A percentile compares a stretch with the other conserved stretches of the same genome.
These are phyloP conservation scores for Neofusicoccum umdonicola DNA, from an alignment of 2,329 filamentous ascomycete genomes.

Conservation along the genomic window DNA sequence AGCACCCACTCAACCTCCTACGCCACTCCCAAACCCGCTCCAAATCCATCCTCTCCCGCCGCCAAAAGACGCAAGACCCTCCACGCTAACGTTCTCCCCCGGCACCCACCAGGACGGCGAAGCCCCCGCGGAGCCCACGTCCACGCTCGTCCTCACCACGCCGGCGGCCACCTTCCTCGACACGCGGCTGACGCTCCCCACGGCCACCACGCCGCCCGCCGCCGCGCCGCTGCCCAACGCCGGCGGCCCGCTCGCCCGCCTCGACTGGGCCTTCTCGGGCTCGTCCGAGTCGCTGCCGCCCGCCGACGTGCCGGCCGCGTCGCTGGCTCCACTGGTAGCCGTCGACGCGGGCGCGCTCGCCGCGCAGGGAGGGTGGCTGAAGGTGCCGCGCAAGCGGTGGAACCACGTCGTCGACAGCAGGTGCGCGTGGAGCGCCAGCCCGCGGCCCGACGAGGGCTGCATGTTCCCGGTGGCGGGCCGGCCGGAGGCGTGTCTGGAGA, in stretches of 20 bases:
- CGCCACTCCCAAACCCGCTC: no score
- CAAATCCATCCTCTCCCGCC: not conserved
- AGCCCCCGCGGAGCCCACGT: slow-evolving; percentile 57
- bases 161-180: slow-evolving; percentile 60
- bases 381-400: slow-evolving; percentile 45
- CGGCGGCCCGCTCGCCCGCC: slow-evolving; percentile 29
- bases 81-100: no score
- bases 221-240: slow-evolving; percentile 22
- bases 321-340: slow-evolving; percentile 2
- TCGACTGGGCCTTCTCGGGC: slow-evolving; percentile 68
- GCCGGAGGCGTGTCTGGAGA: slow-evolving; percentile 49
- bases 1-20: no score
- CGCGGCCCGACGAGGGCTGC: slow-evolving; percentile 55
- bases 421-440: slow-evolving; percentile 25
- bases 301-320: slow-evolving; percentile 28
- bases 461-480: slow-evolving; percentile 44
- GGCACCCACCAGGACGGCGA: slow-evolving; percentile 23
- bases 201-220: not conserved
- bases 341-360: slow-evolving; percentile 20
- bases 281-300: slow-evolving; percentile 34
- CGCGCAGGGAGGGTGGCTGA: not conserved
- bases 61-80: not conserved
- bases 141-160: slow-evolving; percentile 64
- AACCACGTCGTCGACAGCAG: slow-evolving; percentile 61
- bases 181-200: slow-evolving; percentile 51